Evolutionary conservation across 2,329 filamentous ascomycete species (phyloP).

Genomic region (Bipolaris gigantea): DNA sequence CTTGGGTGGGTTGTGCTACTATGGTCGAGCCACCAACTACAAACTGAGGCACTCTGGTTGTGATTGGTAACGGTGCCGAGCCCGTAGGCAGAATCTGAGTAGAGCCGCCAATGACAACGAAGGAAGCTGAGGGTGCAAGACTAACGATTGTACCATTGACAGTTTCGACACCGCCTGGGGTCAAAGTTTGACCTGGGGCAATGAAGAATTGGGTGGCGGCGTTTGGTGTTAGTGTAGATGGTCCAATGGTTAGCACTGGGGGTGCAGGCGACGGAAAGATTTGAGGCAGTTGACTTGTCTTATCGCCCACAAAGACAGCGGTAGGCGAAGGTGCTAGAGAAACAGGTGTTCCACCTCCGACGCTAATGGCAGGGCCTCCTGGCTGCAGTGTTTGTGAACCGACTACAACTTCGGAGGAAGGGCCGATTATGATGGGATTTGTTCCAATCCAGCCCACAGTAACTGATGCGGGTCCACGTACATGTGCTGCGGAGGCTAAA

Average conservation of each 20-base stretch:
- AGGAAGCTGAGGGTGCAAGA: slow-evolving; percentile 45
- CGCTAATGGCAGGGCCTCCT: slow-evolving; percentile 40
- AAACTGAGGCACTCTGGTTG: slow-evolving; percentile 19
- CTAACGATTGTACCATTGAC: slow-evolving; percentile 46
- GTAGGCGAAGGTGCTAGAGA: slow-evolving; percentile 36
- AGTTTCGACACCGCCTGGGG: slow-evolving; percentile 45
- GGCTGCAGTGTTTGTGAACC: slow-evolving; percentile 41
- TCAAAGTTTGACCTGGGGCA: slow-evolving; percentile 43
- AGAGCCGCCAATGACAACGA: slow-evolving; percentile 46
- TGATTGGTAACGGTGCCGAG: not conserved
- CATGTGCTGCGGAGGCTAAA: slow-evolving; percentile 8
- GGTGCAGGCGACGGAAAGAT: slow-evolving; percentile 19
- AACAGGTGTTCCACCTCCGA: slow-evolving; percentile 38
- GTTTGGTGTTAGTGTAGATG: slow-evolving; percentile 47
- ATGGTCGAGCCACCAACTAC: slow-evolving; percentile 37
- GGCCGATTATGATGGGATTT: slow-evolving; percentile 34
- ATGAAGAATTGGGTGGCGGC: slow-evolving; percentile 52
- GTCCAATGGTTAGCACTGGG: slow-evolving; percentile 47
- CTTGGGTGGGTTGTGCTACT: slow-evolving; percentile 16
- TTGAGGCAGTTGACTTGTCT: slow-evolving; percentile 31
- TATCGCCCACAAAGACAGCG: slow-evolving; percentile 33
- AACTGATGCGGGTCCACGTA: slow-evolving; percentile 2
- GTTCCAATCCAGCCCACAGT: slow-evolving; percentile 34
- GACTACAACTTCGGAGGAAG: slow-evolving; percentile 39
- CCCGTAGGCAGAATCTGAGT: slow-evolving; percentile 35